phyloP scores from a whole-genome alignment of 495 filamentous ascomycete species.

The Penicillium longicatenatum region DNA sequence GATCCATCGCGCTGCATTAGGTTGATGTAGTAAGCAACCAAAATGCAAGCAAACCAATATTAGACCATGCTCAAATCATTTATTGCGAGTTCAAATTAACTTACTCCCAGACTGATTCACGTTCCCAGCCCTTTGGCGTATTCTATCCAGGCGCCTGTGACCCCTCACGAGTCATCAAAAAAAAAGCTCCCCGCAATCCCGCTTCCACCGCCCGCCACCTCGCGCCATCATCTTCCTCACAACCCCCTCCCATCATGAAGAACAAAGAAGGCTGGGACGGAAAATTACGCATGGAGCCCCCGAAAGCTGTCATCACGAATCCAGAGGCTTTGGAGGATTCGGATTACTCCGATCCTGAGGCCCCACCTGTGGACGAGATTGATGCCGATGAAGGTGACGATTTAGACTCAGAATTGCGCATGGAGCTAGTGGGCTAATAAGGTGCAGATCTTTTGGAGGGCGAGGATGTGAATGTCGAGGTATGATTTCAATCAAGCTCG shows the following conservation, averaged over 20 bases:
- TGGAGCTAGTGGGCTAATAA: constrained; percentile 2
- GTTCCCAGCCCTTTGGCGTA: neutral
- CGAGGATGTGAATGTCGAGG: constrained; percentile 60
- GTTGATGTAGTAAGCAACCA: neutral
- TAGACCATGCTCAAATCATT: neutral
- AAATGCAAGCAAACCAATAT: neutral
- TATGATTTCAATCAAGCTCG: constrained; percentile 23
- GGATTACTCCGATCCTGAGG: constrained; percentile 84
- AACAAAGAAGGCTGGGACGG: constrained; percentile 91
- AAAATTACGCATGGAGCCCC: constrained; percentile 71
- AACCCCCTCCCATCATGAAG: constrained; percentile 37
- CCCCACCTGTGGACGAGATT: constrained; percentile 72
- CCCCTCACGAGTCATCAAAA: constrained; percentile 11
- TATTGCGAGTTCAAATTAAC: neutral
- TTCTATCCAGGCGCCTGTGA: constrained; percentile 5
- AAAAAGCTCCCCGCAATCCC: constrained; percentile 32
- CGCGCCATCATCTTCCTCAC: constrained; percentile 12
- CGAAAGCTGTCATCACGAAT: constrained; percentile 63
- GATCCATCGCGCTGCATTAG: neutral
- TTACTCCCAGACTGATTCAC: neutral
- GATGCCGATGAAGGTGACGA: constrained; percentile 75
- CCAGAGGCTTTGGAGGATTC: constrained; percentile 79
- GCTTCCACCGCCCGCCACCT: constrained; percentile 20
- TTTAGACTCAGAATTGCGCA: constrained; percentile 12
- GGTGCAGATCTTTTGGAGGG: constrained; percentile 65